Base-by-base conservation (phyloP, 2,329 filamentous ascomycete species). In the Ophiocordyceps camponoti-floridani region DNA sequence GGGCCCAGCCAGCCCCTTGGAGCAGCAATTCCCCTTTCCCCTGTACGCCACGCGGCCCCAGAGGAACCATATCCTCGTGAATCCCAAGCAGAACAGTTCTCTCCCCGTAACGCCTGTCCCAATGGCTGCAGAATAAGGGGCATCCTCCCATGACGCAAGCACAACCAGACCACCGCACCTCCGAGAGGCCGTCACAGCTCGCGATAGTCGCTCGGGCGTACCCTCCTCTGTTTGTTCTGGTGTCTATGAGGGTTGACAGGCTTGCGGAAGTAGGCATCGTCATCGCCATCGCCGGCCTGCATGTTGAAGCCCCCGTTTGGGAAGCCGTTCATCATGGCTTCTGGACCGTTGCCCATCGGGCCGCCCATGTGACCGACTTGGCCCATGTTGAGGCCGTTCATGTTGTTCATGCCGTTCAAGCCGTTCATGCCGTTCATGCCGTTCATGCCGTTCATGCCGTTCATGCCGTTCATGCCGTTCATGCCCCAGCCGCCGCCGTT, bases 171-270 rank as follows among this genome's bases (percentile, higher is more conserved):
- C n/a, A n/a, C 11, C n/a, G 31, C 12, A n/a, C n/a, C n/a, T 12
- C 12, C 6, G 5, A 2, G n/a, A 6, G 33, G 14, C 18, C 14
- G 26, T 66, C 57, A 88, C 43, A 94, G 69, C 66, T 94, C 85
- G 50, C 84, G 75, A 60, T 91, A 96, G 64, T 98, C 91, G 58
- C 85, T 91, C 11, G 88, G 88, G 45, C 91, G 75, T 45, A 84
- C 77, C 53, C 85, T 73, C 51, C 82, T 77, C 54, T 86, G 80
- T 54, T 83, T 76, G 56, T 87, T 85, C 61, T 88, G 82, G 58
- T 91, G 84, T 43, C 91, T 77, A 58, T 94, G 84, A 2, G 88
- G 89, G 58, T 98, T 98, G 49, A 96, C 84, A 0, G 91, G 91
- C 61, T 94, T 89, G 47, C 91, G 77, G 60, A 96, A 93, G 64